These are phyloP conservation scores for Clarireedia homoeocarpa DNA, from an alignment of 2,329 filamentous ascomycete species.

Conservation along the genomic window DNA sequence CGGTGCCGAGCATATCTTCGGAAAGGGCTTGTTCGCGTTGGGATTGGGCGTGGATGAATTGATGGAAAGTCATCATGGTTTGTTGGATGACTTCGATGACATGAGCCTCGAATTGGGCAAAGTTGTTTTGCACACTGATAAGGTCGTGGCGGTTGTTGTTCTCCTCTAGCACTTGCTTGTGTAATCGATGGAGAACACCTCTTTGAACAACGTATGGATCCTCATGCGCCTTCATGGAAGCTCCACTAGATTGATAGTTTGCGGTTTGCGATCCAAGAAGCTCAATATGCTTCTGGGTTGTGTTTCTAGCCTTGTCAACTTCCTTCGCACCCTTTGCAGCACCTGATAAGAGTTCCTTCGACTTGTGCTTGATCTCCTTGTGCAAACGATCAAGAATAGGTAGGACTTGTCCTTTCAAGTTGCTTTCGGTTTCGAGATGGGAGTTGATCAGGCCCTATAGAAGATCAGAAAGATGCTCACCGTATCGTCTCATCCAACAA, in stretches of 20 bases:
- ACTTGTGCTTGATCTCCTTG: slow-evolving; percentile 93
- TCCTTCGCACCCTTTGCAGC: slow-evolving; percentile 80
- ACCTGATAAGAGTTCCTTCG: slow-evolving; percentile 77
- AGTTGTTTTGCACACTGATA: slow-evolving; percentile 83
- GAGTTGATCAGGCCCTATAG: slow-evolving; percentile 72
- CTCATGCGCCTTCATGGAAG: slow-evolving; percentile 60
- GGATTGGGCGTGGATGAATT: slow-evolving; percentile 70
- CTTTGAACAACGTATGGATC: slow-evolving; percentile 87
- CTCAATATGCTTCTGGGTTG: slow-evolving; percentile 94
- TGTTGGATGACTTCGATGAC: slow-evolving; percentile 76
- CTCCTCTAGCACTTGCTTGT: slow-evolving; percentile 88
- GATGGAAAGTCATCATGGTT: slow-evolving; percentile 74
- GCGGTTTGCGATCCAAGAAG: slow-evolving; percentile 82
- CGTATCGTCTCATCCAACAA: not conserved
- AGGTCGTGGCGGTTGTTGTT: slow-evolving; percentile 94
- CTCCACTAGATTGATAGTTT: slow-evolving; percentile 66
- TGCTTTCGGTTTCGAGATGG: slow-evolving; percentile 86
- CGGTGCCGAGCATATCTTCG: slow-evolving; percentile 68
- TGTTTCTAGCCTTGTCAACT: slow-evolving; percentile 79
- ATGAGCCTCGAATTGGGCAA: slow-evolving; percentile 80
- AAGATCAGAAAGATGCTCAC: not conserved
- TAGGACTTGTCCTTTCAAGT: slow-evolving; percentile 75
- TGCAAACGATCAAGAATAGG: slow-evolving; percentile 87
- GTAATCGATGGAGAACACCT: slow-evolving; percentile 72
- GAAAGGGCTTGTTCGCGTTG: slow-evolving; percentile 78